Evolutionary conservation across 2,329 filamentous ascomycete species (phyloP).

Genomic region (Claviceps lovelessii): DNA sequence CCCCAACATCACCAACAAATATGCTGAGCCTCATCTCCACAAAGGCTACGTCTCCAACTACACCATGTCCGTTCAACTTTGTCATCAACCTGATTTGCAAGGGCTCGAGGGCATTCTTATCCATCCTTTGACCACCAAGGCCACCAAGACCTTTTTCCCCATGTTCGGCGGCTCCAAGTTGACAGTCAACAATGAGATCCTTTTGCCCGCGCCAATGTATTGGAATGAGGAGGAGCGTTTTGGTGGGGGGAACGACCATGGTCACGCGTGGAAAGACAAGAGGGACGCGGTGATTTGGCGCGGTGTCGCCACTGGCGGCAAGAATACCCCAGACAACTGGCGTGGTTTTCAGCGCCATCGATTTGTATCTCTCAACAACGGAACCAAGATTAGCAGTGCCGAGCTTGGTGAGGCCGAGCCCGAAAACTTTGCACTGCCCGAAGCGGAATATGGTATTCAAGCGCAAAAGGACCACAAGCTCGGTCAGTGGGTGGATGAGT

Average conservation of each 20-base stretch:
- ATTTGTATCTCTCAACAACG: slow-evolving; percentile 60
- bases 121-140: slow-evolving; percentile 39
- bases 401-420: slow-evolving; percentile 29
- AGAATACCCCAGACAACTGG: slow-evolving; percentile 49
- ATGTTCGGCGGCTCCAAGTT: slow-evolving; percentile 58
- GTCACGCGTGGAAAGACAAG: slow-evolving; percentile 44
- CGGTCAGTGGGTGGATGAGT: slow-evolving; percentile 33
- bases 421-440: slow-evolving; percentile 40
- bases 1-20: slow-evolving; percentile 30
- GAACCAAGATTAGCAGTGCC: slow-evolving; percentile 37
- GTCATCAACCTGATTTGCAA: slow-evolving; percentile 50
- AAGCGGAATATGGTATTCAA: slow-evolving; percentile 30
- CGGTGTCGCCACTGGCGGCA: slow-evolving; percentile 51
- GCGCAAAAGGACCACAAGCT: slow-evolving; percentile 30
- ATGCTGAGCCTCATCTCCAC: slow-evolving; percentile 33
- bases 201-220: slow-evolving; percentile 56
- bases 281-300: slow-evolving; percentile 43
- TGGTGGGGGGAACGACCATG: slow-evolving; percentile 39
- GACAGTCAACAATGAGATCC: slow-evolving; percentile 54
- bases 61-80: slow-evolving; percentile 45
- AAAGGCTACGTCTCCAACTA: slow-evolving; percentile 49
- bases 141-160: slow-evolving; percentile 45
- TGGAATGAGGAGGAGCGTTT: slow-evolving; percentile 50
- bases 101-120: slow-evolving; percentile 52
- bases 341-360: slow-evolving; percentile 60